These are phyloP conservation scores for Abortiporus biennis DNA, from an alignment of 1,284 basidiomycete genomes.

Conservation along the genomic window DNA sequence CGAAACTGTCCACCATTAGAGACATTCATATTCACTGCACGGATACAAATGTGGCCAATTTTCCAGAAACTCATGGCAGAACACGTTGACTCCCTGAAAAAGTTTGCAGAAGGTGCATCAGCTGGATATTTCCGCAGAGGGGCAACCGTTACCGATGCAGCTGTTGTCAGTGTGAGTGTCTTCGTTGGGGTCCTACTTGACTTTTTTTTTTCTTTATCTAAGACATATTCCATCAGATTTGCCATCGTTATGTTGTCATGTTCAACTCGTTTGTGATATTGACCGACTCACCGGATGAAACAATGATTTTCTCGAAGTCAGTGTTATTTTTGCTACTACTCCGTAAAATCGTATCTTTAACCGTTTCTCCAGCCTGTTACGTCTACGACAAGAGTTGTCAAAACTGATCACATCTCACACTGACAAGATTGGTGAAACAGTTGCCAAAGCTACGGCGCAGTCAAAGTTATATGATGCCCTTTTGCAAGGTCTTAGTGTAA, in stretches of 20 bases:
- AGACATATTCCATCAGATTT: constrained; percentile 39
- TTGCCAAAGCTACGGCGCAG: constrained; percentile 62
- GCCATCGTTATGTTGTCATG: constrained; percentile 67
- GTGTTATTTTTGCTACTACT: constrained; percentile 13
- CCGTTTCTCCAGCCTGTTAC: constrained; percentile 60
- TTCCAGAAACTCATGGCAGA: constrained; percentile 88
- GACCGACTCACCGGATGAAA: constrained; percentile 82
- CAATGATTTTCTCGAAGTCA: constrained; percentile 92
- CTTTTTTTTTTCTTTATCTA: too few relatives aligned
- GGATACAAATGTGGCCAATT: constrained; percentile 84
- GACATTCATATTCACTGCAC: constrained; percentile 71
- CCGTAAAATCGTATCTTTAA: neutral
- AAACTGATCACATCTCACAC: constrained; percentile 75
- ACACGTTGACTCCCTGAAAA: constrained; percentile 76
- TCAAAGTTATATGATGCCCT: constrained; percentile 73
- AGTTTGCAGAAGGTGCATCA: constrained; percentile 64
- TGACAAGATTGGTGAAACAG: constrained; percentile 56
- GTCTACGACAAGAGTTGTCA: constrained; percentile 80
- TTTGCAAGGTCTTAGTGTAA: constrained; percentile 72
- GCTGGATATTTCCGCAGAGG: constrained; percentile 63
- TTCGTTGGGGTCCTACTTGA: too few relatives aligned
- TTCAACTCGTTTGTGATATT: constrained; percentile 79
- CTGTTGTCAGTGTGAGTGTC: constrained; percentile 52
- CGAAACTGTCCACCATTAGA: constrained; percentile 77
- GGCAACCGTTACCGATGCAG: constrained; percentile 60